Evolutionary conservation across 192 early-diverging fungal genomes (phyloP).

Genomic region (Backusella morwellensis): DNA sequence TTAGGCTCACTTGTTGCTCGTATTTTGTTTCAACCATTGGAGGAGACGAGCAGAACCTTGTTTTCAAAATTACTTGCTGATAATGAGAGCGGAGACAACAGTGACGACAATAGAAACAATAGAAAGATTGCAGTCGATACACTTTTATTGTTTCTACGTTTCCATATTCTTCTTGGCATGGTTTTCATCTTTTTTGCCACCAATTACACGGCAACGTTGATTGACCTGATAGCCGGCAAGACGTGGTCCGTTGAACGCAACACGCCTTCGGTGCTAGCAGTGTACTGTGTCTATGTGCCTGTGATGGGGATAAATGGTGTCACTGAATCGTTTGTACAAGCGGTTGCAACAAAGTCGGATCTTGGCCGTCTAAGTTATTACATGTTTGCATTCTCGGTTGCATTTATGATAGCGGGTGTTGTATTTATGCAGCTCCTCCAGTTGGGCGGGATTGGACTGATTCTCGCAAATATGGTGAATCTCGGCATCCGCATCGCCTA

Average conservation of each 20-base stretch:
- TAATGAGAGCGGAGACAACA: slow-evolving; percentile 8
- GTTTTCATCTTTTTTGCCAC: slow-evolving; percentile 81
- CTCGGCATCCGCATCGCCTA: slow-evolving; percentile 76
- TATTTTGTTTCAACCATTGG: slow-evolving; percentile 90
- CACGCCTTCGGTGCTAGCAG: slow-evolving; percentile 57
- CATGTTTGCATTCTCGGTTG: slow-evolving; percentile 73
- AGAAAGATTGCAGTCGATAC: slow-evolving; percentile 3
- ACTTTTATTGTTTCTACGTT: slow-evolving; percentile 47
- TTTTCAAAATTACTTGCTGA: slow-evolving; percentile 68
- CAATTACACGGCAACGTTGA: slow-evolving; percentile 71
- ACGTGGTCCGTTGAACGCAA: slow-evolving; percentile 49
- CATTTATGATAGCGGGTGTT: slow-evolving; percentile 63
- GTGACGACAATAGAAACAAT: background rate
- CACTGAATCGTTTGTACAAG: slow-evolving; percentile 90
- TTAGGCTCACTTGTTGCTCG: slow-evolving; percentile 84
- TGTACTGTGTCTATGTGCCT: slow-evolving; percentile 91
- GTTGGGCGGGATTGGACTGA: slow-evolving; percentile 75
- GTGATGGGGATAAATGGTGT: slow-evolving; percentile 95
- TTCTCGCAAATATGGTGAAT: slow-evolving; percentile 85
- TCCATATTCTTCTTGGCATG: slow-evolving; percentile 73
- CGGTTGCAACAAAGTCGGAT: slow-evolving; percentile 67
- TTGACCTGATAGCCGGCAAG: slow-evolving; percentile 60
- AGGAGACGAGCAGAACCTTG: slow-evolving; percentile 84
- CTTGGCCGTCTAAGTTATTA: slow-evolving; percentile 61
- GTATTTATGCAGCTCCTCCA: slow-evolving; percentile 56